Base-by-base conservation (phyloP, 2,329 filamentous ascomycete species). In the Exophiala lecanii-corni region DNA sequence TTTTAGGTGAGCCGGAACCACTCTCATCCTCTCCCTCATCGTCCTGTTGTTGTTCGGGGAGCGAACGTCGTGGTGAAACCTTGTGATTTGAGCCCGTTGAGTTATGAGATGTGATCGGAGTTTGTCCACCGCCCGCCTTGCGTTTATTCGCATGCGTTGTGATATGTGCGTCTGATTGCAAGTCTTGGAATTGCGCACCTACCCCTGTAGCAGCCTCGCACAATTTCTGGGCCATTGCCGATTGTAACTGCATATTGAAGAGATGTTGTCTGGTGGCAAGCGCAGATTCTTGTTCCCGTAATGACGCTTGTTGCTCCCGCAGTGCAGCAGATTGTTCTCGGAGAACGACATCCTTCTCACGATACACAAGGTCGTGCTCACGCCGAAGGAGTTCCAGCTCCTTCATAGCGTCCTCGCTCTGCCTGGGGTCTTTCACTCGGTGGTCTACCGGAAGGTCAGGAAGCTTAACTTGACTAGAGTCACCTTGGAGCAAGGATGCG, bases 301-400 rank as follows among this genome's bases (percentile, higher is more conserved):
- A 38, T 3, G 39, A 43, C 5, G 50, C 46, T 31, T 53, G 45
- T 42, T 47, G 47, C 34, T 53, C 49, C 15, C 52, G 25, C 21
- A 55, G 17, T n/a, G 45, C 35, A 13, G 45, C 43, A 34, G 51
- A 51, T n/a, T 44, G 41, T 35, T 56, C 54, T 9, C 47, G 38
- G 5, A 55, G 13, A 13, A 39, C 36, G n/a, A 52, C 19, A 18
- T 53, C 50, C 28, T 49, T 51, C 26, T 53, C 54, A 6, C 54
- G 45, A 17, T 45, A 39, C 9, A 33, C 33, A 17, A 53, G 33
- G 10, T 50, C 47, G 15, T 51, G 43, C 21, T 55, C 54, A 32
- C 50, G 45, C 21, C 40, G 41, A 3, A 36, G 43, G 21, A 45
- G 31, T 17, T 49, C 51, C 18, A 44, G 37, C 19, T 48, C 47